Percentiles rank a stretch among this genome's conserved stretches.
These are phyloP conservation scores for Grigorovia humatica DNA, from an alignment of 805 yeast genomes.

Conservation along the genomic window DNA sequence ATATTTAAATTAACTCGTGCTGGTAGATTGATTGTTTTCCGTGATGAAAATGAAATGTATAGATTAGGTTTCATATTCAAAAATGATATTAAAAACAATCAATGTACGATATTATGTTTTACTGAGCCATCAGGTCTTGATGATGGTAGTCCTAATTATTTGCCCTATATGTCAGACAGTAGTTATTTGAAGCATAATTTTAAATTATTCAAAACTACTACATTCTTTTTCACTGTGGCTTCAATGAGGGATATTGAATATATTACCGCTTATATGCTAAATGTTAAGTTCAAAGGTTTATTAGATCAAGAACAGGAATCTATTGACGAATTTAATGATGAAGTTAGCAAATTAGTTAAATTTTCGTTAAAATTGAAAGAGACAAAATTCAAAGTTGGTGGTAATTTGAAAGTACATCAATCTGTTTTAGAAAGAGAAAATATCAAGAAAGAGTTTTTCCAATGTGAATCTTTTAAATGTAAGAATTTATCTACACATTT, in stretches of 20 bases:
- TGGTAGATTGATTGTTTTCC: constrained; percentile 52
- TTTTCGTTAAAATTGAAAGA: constrained; percentile 18
- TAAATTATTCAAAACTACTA: constrained; percentile 24
- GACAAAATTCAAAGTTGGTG: constrained; percentile 19
- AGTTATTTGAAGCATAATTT: constrained; percentile 22
- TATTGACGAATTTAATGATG: constrained; percentile 14
- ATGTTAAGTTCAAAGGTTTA: constrained; percentile 19
- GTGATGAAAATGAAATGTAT: constrained; percentile 34
- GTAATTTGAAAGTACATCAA: constrained; percentile 25
- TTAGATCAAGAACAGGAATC: constrained; percentile 22
- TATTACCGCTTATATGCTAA: constrained; percentile 19
- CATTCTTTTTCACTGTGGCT: constrained; percentile 20
- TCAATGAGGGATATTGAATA: constrained; percentile 23
- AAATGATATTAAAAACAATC: constrained; percentile 17
- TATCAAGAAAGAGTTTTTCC: constrained; percentile 13
- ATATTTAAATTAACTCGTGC: constrained; percentile 38
- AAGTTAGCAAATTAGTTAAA: constrained; percentile 16
- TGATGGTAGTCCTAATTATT: constrained; percentile 23
- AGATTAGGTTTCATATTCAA: constrained; percentile 45
- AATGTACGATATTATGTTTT: constrained; percentile 25
- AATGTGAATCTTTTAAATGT: constrained; percentile 26
- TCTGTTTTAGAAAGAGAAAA: constrained; percentile 20
- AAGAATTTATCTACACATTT: constrained; percentile 38
- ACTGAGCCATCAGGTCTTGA: constrained; percentile 23
- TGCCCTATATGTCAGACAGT: constrained; percentile 28